Conservation (phyloP, 805 yeast species). For the Metschnikowia sp. region DNA sequence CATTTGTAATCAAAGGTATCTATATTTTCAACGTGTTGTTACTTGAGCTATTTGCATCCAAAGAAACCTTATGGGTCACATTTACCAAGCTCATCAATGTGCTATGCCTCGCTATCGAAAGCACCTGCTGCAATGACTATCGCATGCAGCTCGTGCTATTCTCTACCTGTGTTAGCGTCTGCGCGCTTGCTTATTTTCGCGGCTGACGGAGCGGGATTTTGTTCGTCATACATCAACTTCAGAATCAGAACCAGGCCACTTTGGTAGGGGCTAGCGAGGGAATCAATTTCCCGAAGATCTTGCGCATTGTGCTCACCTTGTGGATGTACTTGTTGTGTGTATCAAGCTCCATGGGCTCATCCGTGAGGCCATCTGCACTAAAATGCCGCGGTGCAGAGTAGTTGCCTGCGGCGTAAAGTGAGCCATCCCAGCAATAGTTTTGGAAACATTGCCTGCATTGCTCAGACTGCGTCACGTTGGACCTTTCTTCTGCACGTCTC, state of each 20-base stretch:
- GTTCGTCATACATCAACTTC: too few relatives aligned
- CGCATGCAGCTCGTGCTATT: background rate
- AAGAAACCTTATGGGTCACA: background rate
- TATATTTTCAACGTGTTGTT: conserved; percentile 3
- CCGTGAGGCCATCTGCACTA: conserved; percentile 28
- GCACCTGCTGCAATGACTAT: background rate
- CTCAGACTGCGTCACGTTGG: conserved; percentile 22
- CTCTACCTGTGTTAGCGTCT: background rate
- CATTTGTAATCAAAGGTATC: background rate
- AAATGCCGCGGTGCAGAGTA: conserved; percentile 27
- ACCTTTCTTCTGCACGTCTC: conserved; percentile 25
- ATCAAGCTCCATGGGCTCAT: conserved; percentile 18
- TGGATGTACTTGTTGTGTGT: conserved; percentile 12
- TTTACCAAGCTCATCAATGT: background rate
- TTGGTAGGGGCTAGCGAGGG: background rate
- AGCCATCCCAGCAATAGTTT: conserved; percentile 29
- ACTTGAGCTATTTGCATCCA: background rate
- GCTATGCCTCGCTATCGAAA: conserved; percentile 2
- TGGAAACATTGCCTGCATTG: conserved; percentile 24
- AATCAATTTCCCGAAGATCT: background rate
- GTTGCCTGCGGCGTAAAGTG: conserved; percentile 9
- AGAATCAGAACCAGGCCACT: background rate
- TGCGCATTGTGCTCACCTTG: background rate
- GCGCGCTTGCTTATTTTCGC: too few relatives aligned
- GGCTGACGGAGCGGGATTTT: too few relatives aligned